These are phyloP conservation scores for Begonia fuchsioides DNA, from an alignment of 306 rosid species.

Conservation along the genomic window DNA sequence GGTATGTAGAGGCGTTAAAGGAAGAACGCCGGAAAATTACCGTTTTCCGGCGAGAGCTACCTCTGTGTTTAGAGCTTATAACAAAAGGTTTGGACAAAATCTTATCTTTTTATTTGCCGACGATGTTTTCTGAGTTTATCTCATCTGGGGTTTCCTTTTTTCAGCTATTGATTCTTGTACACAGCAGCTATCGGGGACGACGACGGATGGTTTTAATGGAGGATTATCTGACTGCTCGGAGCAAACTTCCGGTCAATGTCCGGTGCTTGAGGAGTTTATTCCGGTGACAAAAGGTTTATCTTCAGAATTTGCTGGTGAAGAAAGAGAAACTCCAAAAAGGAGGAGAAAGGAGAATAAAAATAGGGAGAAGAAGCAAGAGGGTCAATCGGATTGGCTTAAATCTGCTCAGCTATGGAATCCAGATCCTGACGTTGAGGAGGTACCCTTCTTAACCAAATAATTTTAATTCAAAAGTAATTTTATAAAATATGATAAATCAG, in stretches of 20 bases:
- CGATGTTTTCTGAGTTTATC: neutral
- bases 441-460: no score
- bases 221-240: conserved; percentile 71
- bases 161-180: conserved; percentile 61
- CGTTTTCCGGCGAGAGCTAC: conserved; percentile 63
- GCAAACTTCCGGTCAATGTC: conserved; percentile 51
- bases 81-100: conserved; percentile 37
- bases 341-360: no score
- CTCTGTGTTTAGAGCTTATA: conserved; percentile 68
- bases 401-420: conserved; percentile 83
- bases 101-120: conserved; percentile 4
- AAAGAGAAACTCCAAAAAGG: conserved; percentile 20
- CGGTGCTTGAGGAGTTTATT: conserved; percentile 69
- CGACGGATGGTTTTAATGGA: conserved; percentile 42
- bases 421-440: conserved; percentile 26
- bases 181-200: conserved; percentile 42
- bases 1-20: conserved; percentile 48
- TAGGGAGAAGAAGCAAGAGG: conserved; percentile 39
- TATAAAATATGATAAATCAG: no score
- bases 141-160: neutral
- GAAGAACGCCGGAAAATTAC: conserved; percentile 55
- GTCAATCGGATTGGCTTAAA: conserved; percentile 82
- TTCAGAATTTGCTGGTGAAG: conserved; percentile 25
- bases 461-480: no score
- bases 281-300: conserved; percentile 40